Evolutionary conservation across 495 filamentous ascomycete genomes (phyloP).

Genomic region (Xylaria grammica): DNA sequence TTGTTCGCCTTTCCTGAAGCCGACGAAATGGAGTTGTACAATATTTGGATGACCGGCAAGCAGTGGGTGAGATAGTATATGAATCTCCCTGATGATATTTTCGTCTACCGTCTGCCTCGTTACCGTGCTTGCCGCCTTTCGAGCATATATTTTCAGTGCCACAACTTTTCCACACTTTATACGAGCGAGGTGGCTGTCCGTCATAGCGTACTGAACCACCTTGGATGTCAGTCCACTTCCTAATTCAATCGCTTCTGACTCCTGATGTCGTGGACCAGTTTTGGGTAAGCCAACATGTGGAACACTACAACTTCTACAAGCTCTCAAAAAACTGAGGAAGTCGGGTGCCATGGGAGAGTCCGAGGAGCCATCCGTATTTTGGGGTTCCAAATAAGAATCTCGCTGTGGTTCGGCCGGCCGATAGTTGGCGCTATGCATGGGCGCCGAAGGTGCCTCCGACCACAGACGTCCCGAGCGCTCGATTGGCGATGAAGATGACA

Average conservation of each 20-base stretch:
- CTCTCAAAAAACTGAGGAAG: too few species aligned
- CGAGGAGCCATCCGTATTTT: too few species aligned
- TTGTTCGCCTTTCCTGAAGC: background rate
- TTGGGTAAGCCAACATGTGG: too few species aligned
- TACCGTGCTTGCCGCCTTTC: background rate
- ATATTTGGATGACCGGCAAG: slow-evolving; percentile 1
- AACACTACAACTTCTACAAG: too few species aligned
- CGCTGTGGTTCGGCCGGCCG: too few species aligned
- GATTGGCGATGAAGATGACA: too few species aligned
- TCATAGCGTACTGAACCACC: background rate
- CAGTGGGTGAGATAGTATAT: background rate
- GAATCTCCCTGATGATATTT: slow-evolving; percentile 1
- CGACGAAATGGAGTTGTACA: background rate
- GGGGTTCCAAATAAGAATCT: too few species aligned
- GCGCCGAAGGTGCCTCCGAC: too few species aligned
- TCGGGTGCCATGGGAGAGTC: too few species aligned
- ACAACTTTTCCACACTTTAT: background rate
- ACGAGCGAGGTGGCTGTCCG: background rate
- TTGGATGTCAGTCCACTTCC: slow-evolving; percentile 2
- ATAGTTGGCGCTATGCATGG: too few species aligned
- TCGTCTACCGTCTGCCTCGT: background rate
- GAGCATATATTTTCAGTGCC: background rate
- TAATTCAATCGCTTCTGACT: background rate
- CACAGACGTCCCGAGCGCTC: too few species aligned
- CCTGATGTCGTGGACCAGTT: too few species aligned